Base-by-base conservation (phyloP, 768 basidiomycete species). In the Termitomyces sp. region DNA sequence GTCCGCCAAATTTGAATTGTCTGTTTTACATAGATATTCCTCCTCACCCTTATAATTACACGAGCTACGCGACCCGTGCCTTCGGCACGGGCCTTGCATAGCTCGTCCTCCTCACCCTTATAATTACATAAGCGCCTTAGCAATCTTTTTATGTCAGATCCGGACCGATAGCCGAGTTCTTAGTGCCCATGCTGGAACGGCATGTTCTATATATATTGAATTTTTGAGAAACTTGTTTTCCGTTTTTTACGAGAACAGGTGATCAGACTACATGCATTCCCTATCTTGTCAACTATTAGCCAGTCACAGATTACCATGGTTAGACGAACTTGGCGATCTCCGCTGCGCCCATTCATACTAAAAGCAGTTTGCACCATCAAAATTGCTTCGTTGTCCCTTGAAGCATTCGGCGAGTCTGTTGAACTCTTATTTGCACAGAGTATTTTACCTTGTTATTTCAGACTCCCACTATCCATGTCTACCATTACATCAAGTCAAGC, bases 401-500 rank as follows among this genome's bases (percentile, higher is more conserved):
- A 22, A 33, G 20, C 10, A 48, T 48, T 22, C 22, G 10, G 4
- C 8, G n/a, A 1, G n/a, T 8, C 32, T n/a, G 13, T 35, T 3
- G 3, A 35, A 9, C n/a, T 36, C 24, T 36, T 24, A 24, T 26
- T 24, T 51, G 16, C 7, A 24, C 49, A 20, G 6, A 33, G 20
- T 9, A 22, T 20, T 35, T 9, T n/a, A 2, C 22, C 13, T 22
- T 22, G 33, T 50, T 4, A 16, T 22, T 45, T 35, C 33, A 35
- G 33, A 14, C 36, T 32, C 8, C 42, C 16, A 30, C 43, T 32
- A 16, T 22, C 12, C 30, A 70, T 72, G 68, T 68, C 69, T 16
- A 58, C 65, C n/a, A 67, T 72, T 54, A 59, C 67, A 48, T 63
- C 73, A 16, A 53, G 59, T 9, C 67, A 70, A 54, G 67, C 64